A percentile compares a stretch with the other conserved stretches of the same genome.
These are phyloP conservation scores for Gigaspora rosea DNA, from an alignment of 192 early-diverging fungal species.

Conservation along the genomic window DNA sequence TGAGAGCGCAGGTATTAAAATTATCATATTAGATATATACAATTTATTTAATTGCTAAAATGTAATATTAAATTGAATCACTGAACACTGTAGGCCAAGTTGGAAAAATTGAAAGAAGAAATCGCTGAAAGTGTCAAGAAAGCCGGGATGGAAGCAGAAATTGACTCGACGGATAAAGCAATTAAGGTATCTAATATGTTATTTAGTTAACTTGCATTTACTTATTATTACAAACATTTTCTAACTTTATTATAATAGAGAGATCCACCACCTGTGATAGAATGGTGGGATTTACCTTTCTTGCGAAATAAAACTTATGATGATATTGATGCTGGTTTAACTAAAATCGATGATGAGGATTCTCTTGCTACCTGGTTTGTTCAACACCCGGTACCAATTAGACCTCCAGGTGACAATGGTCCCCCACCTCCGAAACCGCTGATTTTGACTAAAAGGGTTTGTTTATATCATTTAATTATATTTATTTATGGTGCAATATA, in stretches of 20 bases:
- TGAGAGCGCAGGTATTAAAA: conserved; percentile 63
- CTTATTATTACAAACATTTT: neutral
- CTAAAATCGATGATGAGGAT: conserved; percentile 46
- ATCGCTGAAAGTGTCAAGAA: conserved; percentile 73
- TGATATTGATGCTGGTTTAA: conserved; percentile 46
- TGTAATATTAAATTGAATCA: too few relatives aligned
- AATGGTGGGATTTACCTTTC: conserved; percentile 98
- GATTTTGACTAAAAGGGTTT: conserved; percentile 78
- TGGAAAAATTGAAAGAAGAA: conserved; percentile 73
- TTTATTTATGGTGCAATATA: too few relatives aligned
- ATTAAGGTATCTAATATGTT: conserved; percentile 51
- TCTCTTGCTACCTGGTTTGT: conserved; percentile 71
- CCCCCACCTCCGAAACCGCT: conserved; percentile 62
- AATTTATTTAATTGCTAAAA: too few relatives aligned
- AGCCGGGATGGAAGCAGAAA: conserved; percentile 71
- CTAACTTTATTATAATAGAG: conserved; percentile 45
- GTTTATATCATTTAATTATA: neutral
- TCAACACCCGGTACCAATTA: conserved; percentile 85
- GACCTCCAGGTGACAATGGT: conserved; percentile 69
- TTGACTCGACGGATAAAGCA: conserved; percentile 69
- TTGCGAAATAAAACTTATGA: conserved; percentile 73
- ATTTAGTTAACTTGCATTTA: conserved; percentile 3
- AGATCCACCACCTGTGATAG: conserved; percentile 73
- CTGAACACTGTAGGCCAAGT: conserved; percentile 44
- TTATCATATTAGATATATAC: too few relatives aligned